These are phyloP conservation scores for Taxillus chinensis DNA, from an alignment of 164 flowering plant genomes.

Conservation along the genomic window DNA sequence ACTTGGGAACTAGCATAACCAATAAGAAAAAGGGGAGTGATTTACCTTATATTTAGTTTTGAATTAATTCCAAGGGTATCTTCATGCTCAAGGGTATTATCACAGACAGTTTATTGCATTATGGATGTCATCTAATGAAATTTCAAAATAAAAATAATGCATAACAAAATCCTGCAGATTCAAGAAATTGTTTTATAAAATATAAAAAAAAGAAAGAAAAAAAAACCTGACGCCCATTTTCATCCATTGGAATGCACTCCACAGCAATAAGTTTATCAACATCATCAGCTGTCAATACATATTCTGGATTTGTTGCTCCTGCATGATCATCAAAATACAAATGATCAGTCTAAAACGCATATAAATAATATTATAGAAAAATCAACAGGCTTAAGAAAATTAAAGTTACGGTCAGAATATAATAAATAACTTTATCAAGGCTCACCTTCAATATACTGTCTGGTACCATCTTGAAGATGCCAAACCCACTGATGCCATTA, in stretches of 20 bases:
- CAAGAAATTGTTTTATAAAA: background rate
- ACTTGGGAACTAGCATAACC: no score
- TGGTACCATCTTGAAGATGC: constrained; percentile 86
- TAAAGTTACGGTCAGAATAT: background rate
- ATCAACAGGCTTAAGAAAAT: no score
- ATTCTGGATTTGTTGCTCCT: constrained; percentile 98
- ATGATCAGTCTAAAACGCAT: background rate
- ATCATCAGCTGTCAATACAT: constrained; percentile 94
- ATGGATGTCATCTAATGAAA: no score
- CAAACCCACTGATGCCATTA: constrained; percentile 74
- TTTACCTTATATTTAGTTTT: no score
- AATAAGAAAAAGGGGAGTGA: no score
- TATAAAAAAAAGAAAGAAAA: no score
- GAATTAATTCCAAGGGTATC: no score
- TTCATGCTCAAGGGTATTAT: no score
- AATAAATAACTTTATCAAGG: background rate
- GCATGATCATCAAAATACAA: constrained; percentile 12
- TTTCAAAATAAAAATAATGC: no score
- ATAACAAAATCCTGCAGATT: no score
- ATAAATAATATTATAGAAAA: no score
- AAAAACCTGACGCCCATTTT: constrained; percentile 74
- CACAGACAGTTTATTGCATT: no score
- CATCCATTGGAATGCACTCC: constrained; percentile 96
- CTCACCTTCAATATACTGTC: constrained; percentile 84
- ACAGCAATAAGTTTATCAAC: constrained; percentile 88